Conservation (phyloP, 106 monocot genomes). For the Dioscorea zingiberensis region DNA sequence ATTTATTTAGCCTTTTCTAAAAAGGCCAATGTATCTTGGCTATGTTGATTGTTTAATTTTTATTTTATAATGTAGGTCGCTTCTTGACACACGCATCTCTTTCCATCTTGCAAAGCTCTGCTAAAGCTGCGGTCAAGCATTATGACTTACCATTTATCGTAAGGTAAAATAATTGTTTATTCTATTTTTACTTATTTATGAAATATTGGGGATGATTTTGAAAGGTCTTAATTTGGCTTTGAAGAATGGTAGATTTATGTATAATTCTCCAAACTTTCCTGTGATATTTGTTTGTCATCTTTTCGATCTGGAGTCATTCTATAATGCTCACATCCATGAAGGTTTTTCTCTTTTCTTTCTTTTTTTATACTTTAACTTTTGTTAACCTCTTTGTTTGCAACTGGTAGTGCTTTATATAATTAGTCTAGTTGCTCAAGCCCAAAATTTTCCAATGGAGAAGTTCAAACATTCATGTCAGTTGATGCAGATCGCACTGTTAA, state of each 20-base stretch:
- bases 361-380: not conserved
- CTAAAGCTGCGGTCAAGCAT: conserved; percentile 78
- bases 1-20: too few relatives aligned
- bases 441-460: conserved; percentile 91
- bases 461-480: conserved; percentile 98
- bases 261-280: too few relatives aligned
- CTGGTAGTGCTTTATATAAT: not conserved
- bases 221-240: too few relatives aligned
- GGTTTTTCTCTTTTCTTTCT: too few relatives aligned
- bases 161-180: conserved; percentile 46
- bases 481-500: conserved; percentile 85
- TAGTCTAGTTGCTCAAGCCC: conserved; percentile 57
- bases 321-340: too few relatives aligned
- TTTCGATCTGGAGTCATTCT: too few relatives aligned
- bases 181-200: not conserved
- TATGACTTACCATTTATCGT: conserved; percentile 67
- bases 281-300: too few relatives aligned
- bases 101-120: conserved; percentile 61
- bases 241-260: too few relatives aligned
- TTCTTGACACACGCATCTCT: conserved; percentile 85
- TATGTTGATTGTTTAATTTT: too few relatives aligned
- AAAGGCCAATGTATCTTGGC: too few relatives aligned
- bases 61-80: conserved; percentile 41
- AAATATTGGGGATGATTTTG: not conserved
- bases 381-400: not conserved